Percentiles rank a stretch among this genome's conserved stretches.
Evolutionary conservation across 257 asterid genomes (phyloP).

Genomic region (Penstemon newberryi): DNA sequence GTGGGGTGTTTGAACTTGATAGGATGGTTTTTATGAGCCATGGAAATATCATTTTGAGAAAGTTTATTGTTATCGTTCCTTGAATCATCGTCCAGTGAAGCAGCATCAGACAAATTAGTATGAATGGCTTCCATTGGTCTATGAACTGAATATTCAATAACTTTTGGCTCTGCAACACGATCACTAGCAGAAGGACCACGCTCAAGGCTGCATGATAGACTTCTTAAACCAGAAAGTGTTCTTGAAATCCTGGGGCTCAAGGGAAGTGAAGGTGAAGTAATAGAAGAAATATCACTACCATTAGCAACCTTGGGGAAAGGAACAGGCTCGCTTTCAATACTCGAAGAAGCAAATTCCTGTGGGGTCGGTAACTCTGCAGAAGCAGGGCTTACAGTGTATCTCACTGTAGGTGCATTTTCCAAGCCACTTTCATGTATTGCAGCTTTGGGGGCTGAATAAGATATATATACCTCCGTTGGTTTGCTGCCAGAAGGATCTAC

Average conservation of each 20-base stretch:
- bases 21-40: constrained; percentile 45
- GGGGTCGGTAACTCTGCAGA: constrained; percentile 39
- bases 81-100: constrained; percentile 55
- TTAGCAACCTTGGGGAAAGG: constrained; percentile 38
- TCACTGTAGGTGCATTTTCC: constrained; percentile 46
- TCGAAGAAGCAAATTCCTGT: constrained; percentile 54
- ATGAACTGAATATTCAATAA: constrained; percentile 69
- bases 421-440: constrained; percentile 48
- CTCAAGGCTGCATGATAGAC: constrained; percentile 61
- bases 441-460: constrained; percentile 62
- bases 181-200: constrained; percentile 44
- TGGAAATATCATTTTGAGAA: constrained; percentile 59
- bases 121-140: constrained; percentile 57
- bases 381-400: constrained; percentile 45
- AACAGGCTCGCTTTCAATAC: constrained; percentile 48
- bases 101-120: constrained; percentile 57
- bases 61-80: constrained; percentile 51
- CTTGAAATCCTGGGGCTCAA: constrained; percentile 77
- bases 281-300: constrained; percentile 46
- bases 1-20: constrained; percentile 92
- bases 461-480: constrained; percentile 44
- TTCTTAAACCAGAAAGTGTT: constrained; percentile 64
- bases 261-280: constrained; percentile 65
- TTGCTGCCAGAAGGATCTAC: constrained; percentile 53
- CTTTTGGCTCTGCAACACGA: constrained; percentile 49